Evolutionary conservation across 805 yeast species (phyloP).

Genomic region (Candida ponderosae): DNA sequence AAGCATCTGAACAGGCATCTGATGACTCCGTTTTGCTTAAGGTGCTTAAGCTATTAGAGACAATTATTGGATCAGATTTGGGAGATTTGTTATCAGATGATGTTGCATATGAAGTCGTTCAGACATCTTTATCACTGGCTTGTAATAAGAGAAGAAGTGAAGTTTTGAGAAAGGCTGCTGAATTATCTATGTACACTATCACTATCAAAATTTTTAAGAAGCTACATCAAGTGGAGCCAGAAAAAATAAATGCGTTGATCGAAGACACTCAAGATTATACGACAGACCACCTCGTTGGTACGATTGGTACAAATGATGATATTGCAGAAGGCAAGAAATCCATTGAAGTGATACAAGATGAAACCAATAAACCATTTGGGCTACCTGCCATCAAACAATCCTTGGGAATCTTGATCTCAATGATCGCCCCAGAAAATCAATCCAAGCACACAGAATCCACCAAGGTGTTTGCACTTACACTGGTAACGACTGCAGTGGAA

Average conservation of each 20-base stretch:
- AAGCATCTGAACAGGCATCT: constrained; percentile 85
- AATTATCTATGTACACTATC: constrained; percentile 64
- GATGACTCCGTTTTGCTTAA: constrained; percentile 88
- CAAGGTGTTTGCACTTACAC: constrained; percentile 70
- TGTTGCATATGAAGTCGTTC: constrained; percentile 79
- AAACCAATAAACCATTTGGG: constrained; percentile 45
- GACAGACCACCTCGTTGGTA: constrained; percentile 44
- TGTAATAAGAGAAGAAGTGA: constrained; percentile 90
- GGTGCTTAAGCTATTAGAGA: constrained; percentile 69
- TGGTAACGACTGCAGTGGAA: constrained; percentile 75
- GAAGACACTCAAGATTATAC: constrained; percentile 39
- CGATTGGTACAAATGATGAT: constrained; percentile 42
- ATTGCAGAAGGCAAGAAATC: constrained; percentile 18
- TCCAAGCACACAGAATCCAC: constrained; percentile 83
- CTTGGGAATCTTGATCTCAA: constrained; percentile 65
- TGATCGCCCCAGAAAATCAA: constrained; percentile 76
- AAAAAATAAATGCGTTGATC: constrained; percentile 27
- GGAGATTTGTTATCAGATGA: constrained; percentile 71
- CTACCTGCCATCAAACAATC: constrained; percentile 71
- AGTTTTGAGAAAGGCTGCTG: constrained; percentile 82
- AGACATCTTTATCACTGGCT: constrained; percentile 85
- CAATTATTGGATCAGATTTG: constrained; percentile 53
- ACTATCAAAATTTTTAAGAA: constrained; percentile 62
- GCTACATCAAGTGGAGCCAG: constrained; percentile 47
- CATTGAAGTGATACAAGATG: constrained; percentile 16